phyloP scores from a whole-genome alignment of 805 yeast genomes.

The Peterozyma toletana region DNA sequence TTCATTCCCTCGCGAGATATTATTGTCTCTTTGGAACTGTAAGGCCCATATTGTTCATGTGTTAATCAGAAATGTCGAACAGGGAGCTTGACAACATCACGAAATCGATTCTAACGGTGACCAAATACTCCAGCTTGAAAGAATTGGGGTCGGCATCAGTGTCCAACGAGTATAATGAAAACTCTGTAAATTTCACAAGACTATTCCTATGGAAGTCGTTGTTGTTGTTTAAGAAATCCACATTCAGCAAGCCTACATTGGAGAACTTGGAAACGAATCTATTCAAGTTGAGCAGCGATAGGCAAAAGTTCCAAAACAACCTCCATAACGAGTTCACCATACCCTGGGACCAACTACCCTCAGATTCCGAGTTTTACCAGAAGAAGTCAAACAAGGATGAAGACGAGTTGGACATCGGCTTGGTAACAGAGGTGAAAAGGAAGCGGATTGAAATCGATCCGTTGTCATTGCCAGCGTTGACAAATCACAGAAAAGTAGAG shows the following conservation, averaged over 20 bases:
- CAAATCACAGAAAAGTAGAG: background rate
- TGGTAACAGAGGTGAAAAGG: background rate
- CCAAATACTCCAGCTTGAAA: slow-evolving; percentile 4
- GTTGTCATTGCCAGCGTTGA: background rate
- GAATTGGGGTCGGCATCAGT: slow-evolving; percentile 4
- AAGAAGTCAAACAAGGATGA: background rate
- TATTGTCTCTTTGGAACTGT: no score
- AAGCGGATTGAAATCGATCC: slow-evolving; percentile 3
- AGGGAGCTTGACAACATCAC: slow-evolving; percentile 3
- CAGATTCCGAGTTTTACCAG: slow-evolving; percentile 16
- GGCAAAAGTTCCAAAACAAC: slow-evolving; percentile 11
- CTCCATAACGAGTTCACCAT: slow-evolving; percentile 18
- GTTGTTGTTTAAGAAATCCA: slow-evolving; percentile 7
- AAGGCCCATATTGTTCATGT: no score
- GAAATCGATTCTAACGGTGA: slow-evolving; percentile 5
- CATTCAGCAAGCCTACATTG: background rate
- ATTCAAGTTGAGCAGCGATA: slow-evolving; percentile 11
- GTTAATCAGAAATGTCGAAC: no score
- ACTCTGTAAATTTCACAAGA: slow-evolving; percentile 14
- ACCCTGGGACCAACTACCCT: slow-evolving; percentile 25
- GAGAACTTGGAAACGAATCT: slow-evolving; percentile 6
- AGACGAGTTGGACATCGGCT: slow-evolving; percentile 17
- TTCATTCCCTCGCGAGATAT: no score
- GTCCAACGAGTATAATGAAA: slow-evolving; percentile 10
- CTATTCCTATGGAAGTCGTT: slow-evolving; percentile 17